Evolutionary conservation across 1,284 basidiomycete species (phyloP).

Genomic region (Coniferiporia weirii): DNA sequence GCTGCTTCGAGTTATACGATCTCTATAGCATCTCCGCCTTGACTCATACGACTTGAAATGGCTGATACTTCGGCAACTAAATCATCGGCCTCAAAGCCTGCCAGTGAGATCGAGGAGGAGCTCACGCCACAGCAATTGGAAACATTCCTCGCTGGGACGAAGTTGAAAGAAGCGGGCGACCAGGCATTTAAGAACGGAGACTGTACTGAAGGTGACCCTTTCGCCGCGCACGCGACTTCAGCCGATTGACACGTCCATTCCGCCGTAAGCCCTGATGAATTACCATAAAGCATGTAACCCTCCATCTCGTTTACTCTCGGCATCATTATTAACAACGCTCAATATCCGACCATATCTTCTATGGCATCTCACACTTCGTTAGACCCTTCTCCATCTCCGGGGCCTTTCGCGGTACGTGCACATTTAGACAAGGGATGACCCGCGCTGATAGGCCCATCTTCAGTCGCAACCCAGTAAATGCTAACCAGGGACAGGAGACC

Average conservation of each 20-base stretch:
- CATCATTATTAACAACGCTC: neutral
- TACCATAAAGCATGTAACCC: constrained; percentile 55
- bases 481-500: constrained; percentile 21
- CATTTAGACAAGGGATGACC: neutral
- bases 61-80: neutral
- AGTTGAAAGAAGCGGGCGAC: constrained; percentile 72
- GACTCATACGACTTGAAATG: no score
- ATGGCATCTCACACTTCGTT: neutral
- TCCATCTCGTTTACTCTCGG: neutral
- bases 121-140: constrained; percentile 5
- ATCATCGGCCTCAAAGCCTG: constrained; percentile 14
- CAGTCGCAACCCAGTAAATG: constrained; percentile 7
- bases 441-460: neutral
- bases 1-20: no score
- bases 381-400: neutral
- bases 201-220: constrained; percentile 49
- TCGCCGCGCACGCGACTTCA: neutral
- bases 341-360: no score
- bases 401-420: neutral
- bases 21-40: no score
- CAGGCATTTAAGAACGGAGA: constrained; percentile 60
- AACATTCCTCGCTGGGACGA: constrained; percentile 46
- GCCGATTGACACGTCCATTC: neutral
- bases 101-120: constrained; percentile 36
- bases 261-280: constrained; percentile 46